Evolutionary conservation across 768 basidiomycete species (phyloP).

Genomic region (Imleria badia): DNA sequence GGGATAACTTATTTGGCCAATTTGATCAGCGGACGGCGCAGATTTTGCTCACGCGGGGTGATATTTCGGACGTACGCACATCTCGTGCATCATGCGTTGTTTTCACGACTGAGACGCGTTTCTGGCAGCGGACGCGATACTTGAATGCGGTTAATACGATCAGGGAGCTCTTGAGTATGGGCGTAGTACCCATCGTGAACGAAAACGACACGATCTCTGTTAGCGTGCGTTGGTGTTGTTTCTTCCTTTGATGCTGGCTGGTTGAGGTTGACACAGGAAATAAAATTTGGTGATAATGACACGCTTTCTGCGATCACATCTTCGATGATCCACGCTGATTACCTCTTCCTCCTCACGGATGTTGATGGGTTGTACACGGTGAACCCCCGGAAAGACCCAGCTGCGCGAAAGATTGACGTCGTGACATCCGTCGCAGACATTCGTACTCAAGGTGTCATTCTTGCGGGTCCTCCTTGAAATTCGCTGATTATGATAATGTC

Average conservation of each 20-base stretch:
- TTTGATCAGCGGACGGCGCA: conserved; percentile 96
- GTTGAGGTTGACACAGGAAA: conserved; percentile 64
- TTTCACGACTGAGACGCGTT: conserved; percentile 4
- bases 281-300: conserved; percentile 99
- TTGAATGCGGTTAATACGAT: conserved; percentile 96
- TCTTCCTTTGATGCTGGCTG: background rate
- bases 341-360: conserved; percentile 93
- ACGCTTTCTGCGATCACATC: conserved; percentile 96
- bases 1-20: conserved; percentile 95
- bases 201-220: conserved; percentile 99
- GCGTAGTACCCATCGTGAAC: conserved; percentile 97
- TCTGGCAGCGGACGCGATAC: conserved; percentile 81
- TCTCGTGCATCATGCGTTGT: background rate
- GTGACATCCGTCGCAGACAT: conserved; percentile 84
- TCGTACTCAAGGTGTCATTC: conserved; percentile 70
- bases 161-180: conserved; percentile 87
- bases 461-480: background rate
- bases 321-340: conserved; percentile 97
- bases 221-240: conserved; percentile 58
- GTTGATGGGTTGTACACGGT: conserved; percentile 95
- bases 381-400: conserved; percentile 89
- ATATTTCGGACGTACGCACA: conserved; percentile 86
- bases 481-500: background rate
- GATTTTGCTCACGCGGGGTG: conserved; percentile 88
- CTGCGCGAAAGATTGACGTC: conserved; percentile 74